Evolutionary conservation across 2,329 filamentous ascomycete species (phyloP).

Genomic region (Pestalotiopsis sp.): DNA sequence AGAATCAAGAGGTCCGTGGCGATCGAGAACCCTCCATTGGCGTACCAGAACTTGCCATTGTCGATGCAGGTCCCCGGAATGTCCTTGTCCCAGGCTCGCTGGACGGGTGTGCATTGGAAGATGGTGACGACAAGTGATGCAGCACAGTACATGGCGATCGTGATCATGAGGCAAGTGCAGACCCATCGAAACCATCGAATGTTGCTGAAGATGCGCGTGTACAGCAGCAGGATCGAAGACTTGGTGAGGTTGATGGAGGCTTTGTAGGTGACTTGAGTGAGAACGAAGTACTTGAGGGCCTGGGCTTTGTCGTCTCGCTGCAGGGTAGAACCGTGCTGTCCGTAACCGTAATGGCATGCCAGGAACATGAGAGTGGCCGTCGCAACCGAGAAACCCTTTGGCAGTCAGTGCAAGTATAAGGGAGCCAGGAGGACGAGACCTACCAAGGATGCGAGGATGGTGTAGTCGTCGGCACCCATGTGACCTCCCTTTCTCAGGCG

Average conservation of each 20-base stretch:
- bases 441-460: constrained; percentile 26
- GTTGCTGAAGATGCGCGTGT: constrained; percentile 30
- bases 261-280: constrained; percentile 34
- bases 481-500: constrained; percentile 22
- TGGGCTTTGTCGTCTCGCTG: constrained; percentile 19
- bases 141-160: constrained; percentile 26
- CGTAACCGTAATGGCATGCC: constrained; percentile 30
- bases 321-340: constrained; percentile 21
- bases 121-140: constrained; percentile 29
- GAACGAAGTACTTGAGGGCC: constrained; percentile 31
- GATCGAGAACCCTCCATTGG: constrained; percentile 41
- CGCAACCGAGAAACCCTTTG: constrained; percentile 24
- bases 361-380: constrained; percentile 25
- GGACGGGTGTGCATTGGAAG: constrained; percentile 32
- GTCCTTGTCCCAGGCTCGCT: constrained; percentile 27
- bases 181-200: constrained; percentile 29
- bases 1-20: constrained; percentile 41
- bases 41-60: constrained; percentile 40
- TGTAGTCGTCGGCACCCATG: constrained; percentile 28
- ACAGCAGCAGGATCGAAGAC: constrained; percentile 31
- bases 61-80: constrained; percentile 32
- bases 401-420: not conserved
- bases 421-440: not conserved
- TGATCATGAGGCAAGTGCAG: constrained; percentile 23
- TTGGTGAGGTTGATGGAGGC: constrained; percentile 33